Base-by-base conservation (phyloP, 2,329 filamentous ascomycete genomes). In the Gnomoniopsis smithogilvyi region DNA sequence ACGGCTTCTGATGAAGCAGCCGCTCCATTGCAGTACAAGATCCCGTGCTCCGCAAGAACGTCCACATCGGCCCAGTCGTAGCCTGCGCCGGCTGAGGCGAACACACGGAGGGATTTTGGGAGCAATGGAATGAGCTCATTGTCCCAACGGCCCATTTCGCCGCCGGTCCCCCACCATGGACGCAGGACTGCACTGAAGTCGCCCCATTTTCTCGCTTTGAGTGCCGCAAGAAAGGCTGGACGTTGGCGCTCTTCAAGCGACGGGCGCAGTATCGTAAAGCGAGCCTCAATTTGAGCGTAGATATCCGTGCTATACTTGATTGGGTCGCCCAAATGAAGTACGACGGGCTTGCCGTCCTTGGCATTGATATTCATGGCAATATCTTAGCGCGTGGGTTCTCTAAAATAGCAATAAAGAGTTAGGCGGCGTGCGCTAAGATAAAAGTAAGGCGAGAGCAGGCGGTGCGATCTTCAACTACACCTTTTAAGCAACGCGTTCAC, bases 111-210 rank as follows among this genome's bases (percentile, higher is more conserved):
- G 0, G 78, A 80, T 1, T 68, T 52, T 0, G 84, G 84, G 4
- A 88, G 67, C 10, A 83, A 67, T 0, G 74, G 72, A 53, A 88
- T 81, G 21, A 88, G 66, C 62, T 88, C 84, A 12, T 69, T 65
- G 64, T 88, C 81, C 83, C 84, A 87, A 22, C 79, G 79, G 1
- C 83, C 84, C 83, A 88, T 87, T 64, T 88, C 85, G 3, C 82
- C 83, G 1, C 85, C 85, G 0, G 84, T 86, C 59, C 83, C 81
- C 83, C 84, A 88, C 68, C 85, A 86, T 0, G 84, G 84, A 2
- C 84, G 74, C 64, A 84, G 83, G 50, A 78, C 70, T 2, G 73
- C 76, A 14, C 66, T 62, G 55, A 79, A 78, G 61, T 76, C 66
- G 1, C 76, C 76, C 74, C 74, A 78, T 70, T 71, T 72, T 51